Base-by-base conservation (phyloP, 371 early-diverging fungal species). In the Phascolomyces articulosus region DNA sequence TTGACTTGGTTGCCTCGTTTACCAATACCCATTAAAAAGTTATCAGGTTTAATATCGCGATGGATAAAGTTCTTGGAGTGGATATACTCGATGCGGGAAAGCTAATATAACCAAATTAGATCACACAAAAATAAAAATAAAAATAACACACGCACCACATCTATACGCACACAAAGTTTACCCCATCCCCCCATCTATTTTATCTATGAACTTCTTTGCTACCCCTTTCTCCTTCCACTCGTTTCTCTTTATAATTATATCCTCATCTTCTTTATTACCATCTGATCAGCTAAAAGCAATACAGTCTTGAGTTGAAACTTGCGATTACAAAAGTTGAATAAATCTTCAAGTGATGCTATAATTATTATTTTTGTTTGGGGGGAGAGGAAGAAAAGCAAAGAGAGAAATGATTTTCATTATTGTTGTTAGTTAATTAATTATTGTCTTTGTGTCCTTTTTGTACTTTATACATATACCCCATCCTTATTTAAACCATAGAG, bases 291-390 rank as follows among this genome's bases (percentile, higher is more conserved):
- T 27, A 99, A 87, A 70, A 99, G 85, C 27, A 99, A 82, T 16
- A 99, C 98, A 10, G 99, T 99, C 79, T 99, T 99, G n/a, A 99
- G 81, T 38, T 93, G 88, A 81, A 99, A 99, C 80, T 95, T 95
- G 70, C 98, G 91, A 65, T 94, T 92, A 84, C 98, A 97, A 78
- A 95, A 96, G 81, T 96, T 96, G 87, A 99, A 99, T 55, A 99
- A 86, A 79, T 99, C 98, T 77, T 99, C 99, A 64, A 99, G 84
- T 60, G 95, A 94, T 26, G 81, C 80, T 79, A 66, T 64, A 23
- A 18, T 49, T 64, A 44, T 34, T 11, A 34, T 34, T 9, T 34
- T 11, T 9, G 34, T 34, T 0, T 9, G 34, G 2, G 6, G 34
- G 11, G 2, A 34, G 34, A 34, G 2, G 11, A 34, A n/a, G n/a